phyloP scores from a whole-genome alignment of 1,139 yeast species.

The Pichia sp. region DNA sequence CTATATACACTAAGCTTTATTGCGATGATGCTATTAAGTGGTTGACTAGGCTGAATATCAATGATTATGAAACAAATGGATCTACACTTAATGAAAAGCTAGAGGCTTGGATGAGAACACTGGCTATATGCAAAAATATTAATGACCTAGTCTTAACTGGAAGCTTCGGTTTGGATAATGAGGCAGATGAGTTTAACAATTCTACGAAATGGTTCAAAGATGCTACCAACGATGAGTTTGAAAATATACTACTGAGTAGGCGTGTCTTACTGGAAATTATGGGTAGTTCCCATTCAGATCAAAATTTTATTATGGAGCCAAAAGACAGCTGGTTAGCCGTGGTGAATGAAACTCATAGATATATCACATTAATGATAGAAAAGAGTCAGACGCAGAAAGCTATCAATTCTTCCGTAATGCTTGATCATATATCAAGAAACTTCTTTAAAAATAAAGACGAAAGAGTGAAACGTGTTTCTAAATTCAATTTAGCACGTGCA shows the following conservation, averaged over 20 bases:
- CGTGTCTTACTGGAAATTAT: slow-evolving; percentile 31
- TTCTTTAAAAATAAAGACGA: slow-evolving; percentile 15
- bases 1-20: slow-evolving; percentile 16
- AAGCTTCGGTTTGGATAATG: slow-evolving; percentile 5
- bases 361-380: slow-evolving; percentile 35
- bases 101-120: slow-evolving; percentile 33
- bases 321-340: slow-evolving; percentile 25
- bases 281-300: slow-evolving; percentile 7
- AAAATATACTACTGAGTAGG: slow-evolving; percentile 37
- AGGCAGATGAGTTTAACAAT: slow-evolving; percentile 6
- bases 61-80: background rate
- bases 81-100: slow-evolving; percentile 6
- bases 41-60: slow-evolving; percentile 11
- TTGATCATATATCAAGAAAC: slow-evolving; percentile 34
- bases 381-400: slow-evolving; percentile 39
- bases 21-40: slow-evolving; percentile 24
- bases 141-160: slow-evolving; percentile 15
- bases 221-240: slow-evolving; percentile 33
- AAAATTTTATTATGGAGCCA: background rate
- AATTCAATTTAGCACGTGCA: slow-evolving; percentile 46
- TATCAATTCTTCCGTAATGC: slow-evolving; percentile 41
- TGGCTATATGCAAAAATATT: slow-evolving; percentile 32
- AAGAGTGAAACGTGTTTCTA: slow-evolving; percentile 30
- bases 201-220: slow-evolving; percentile 33
- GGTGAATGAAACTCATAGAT: slow-evolving; percentile 36